Evolutionary conservation across 352 stramenopile species (phyloP).

Genomic region (Phytophthora pluvialis): DNA sequence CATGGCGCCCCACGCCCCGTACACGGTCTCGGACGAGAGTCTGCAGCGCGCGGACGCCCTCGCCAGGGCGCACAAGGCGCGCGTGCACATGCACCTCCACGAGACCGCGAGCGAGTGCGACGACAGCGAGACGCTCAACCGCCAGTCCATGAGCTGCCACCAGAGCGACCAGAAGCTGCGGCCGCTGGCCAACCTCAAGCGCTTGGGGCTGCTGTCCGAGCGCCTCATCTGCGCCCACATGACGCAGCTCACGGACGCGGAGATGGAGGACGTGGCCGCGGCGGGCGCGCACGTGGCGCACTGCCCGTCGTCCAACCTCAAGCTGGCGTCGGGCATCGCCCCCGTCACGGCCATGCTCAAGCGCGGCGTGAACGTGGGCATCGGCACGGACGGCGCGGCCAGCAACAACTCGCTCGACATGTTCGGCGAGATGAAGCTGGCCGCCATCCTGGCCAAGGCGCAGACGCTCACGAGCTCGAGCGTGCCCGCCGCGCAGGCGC

Average conservation of each 20-base stretch:
- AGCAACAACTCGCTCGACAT: slow-evolving; percentile 93
- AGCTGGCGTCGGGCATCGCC: slow-evolving; percentile 88
- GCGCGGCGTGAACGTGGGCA: slow-evolving; percentile 83
- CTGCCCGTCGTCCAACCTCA: slow-evolving; percentile 92
- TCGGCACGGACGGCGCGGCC: slow-evolving; percentile 87
- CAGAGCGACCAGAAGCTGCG: slow-evolving; percentile 75
- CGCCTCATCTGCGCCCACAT: slow-evolving; percentile 84
- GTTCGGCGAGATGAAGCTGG: slow-evolving; percentile 90
- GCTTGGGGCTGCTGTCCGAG: slow-evolving; percentile 75
- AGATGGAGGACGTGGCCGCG: slow-evolving; percentile 73
- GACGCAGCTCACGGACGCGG: slow-evolving; percentile 83
- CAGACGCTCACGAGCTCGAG: slow-evolving; percentile 68
- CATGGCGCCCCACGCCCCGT: slow-evolving; percentile 87
- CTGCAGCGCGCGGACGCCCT: slow-evolving; percentile 51
- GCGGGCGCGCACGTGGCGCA: slow-evolving; percentile 78
- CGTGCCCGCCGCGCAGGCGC: slow-evolving; percentile 58
- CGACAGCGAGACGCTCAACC: slow-evolving; percentile 73
- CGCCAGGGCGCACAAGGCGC: slow-evolving; percentile 60
- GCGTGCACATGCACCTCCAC: slow-evolving; percentile 88
- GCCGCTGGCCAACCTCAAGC: slow-evolving; percentile 83
- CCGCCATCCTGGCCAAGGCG: slow-evolving; percentile 85
- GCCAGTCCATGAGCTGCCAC: slow-evolving; percentile 83
- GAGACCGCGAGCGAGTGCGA: slow-evolving; percentile 84
- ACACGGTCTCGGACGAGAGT: slow-evolving; percentile 80
- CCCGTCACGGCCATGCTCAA: slow-evolving; percentile 78